phyloP scores from a whole-genome alignment of 1,139 yeast genomes.

The Suzukiozyma palmioleophila region DNA sequence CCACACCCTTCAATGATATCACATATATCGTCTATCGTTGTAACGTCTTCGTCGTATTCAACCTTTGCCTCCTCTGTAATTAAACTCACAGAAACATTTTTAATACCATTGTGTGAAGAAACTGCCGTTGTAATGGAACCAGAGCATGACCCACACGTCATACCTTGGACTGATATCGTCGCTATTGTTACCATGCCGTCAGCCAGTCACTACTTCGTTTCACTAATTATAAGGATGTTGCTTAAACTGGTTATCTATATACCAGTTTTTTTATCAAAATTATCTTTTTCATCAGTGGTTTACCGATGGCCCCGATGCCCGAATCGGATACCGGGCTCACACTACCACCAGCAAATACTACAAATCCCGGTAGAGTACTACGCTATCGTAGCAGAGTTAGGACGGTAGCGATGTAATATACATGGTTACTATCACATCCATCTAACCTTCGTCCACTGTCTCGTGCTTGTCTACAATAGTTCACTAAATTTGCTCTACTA shows the following conservation, averaged over 20 bases:
- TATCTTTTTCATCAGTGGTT: constrained; percentile 3
- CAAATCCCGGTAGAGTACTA: too few relatives aligned
- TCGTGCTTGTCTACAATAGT: too few relatives aligned
- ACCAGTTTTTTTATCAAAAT: not conserved
- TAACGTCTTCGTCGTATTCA: constrained; percentile 11
- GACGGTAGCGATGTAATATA: too few relatives aligned
- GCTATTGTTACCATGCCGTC: constrained; percentile 2
- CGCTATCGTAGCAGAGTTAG: too few relatives aligned
- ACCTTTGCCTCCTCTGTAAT: constrained; percentile 30
- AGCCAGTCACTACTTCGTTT: not conserved
- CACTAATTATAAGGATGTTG: not conserved
- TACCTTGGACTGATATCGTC: constrained; percentile 15
- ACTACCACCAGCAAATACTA: too few relatives aligned
- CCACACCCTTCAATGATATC: constrained; percentile 32
- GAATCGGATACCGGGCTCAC: too few relatives aligned
- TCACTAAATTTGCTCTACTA: too few relatives aligned
- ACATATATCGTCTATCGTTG: constrained; percentile 12
- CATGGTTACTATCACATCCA: too few relatives aligned
- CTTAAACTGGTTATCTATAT: too few relatives aligned
- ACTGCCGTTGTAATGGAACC: constrained; percentile 26
- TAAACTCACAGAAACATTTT: constrained; percentile 23
- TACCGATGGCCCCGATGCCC: constrained; percentile 1
- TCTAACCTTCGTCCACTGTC: too few relatives aligned
- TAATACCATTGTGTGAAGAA: constrained; percentile 16
- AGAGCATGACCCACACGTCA: constrained; percentile 37